Base-by-base conservation (phyloP, 495 filamentous ascomycete genomes). In the Aspergillus hancockii region DNA sequence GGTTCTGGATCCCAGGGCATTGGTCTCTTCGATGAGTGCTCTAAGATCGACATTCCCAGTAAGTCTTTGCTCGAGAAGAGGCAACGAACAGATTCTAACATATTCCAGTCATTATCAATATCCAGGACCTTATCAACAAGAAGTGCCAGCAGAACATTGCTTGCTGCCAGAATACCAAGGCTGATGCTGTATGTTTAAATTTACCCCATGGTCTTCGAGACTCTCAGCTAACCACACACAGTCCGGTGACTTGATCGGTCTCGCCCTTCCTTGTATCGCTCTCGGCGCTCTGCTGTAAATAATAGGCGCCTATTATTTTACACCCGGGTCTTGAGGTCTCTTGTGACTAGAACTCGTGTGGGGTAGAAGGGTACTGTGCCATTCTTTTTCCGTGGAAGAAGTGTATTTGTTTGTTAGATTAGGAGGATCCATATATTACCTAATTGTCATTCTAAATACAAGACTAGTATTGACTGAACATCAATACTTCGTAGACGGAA, bases 111-210 rank as follows among this genome's bases (percentile, higher is more conserved):
- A 56, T 60, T 55, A 60, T 67, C 56, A 55, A 67, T 22, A 58
- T 46, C 21, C 49, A 68, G 49, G 78, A 81, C 53, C 49, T 81
- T 30, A 54, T 79, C 61, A 69, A 79, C 66, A 68, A 64, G 69
- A 68, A 78, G 63, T 81, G 78, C 78, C 78, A 79, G 72, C 75
- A 78, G 71, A 77, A 73, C 67, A 75, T 76, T 63, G 78, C 78
- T 61, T 81, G 78, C 66, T 81, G 78, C 75, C 78, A 81, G 73
- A 66, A 71, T 67, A 75, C 75, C 55, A 67, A 67, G 34, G 64
- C 65, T 62, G 58, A 58, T 32, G 72, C 76, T 54, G 73, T 77
- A 55, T 67, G 76, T 60, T 40, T 41, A 22, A 47, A 19, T 13
- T 43, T 6, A 18, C 14, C 19, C 18, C 18, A 28, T 3, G 25